Base-by-base conservation (phyloP, 345 rosid genomes). In the Cardiospermum halicacabum region DNA sequence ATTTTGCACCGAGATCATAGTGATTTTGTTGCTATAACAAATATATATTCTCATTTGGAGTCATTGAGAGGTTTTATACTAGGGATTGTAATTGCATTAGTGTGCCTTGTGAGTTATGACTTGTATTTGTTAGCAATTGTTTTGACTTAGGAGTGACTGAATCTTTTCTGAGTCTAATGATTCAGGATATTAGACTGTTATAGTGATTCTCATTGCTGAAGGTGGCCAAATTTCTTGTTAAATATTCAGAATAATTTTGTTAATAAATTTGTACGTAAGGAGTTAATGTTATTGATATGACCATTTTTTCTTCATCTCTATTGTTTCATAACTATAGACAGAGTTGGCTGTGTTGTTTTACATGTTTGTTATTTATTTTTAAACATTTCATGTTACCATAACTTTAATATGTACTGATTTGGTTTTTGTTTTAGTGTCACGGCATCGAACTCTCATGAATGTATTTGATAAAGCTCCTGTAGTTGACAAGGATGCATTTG, bases 361-460 rank as follows among this genome's bases (percentile, higher is more conserved):
- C 4, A 2, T 4, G 3, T 49, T 8, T 24, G 31, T 51, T 15
- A 6, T 22, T 50, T 11, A 22, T 22, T 15, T 34, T 51, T 51
- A 22, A 36, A 36, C 67, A 16, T 51, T 36, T 49, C 5, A 1
- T 10, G 21, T 63, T 9, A 4, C 15, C 48, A 49, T 11, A 37
- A 24, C 24, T 48, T 28, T 43, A 53, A 25, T n/a, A 45, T 10
- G 11, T 19, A 7, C 60, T 69, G 39, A 42, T 56, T 16, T 26
- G 42, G 55, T 55, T 56, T 69, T 34, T 68, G 37, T 75, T 56
- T 28, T 58, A 87, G 97, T 94, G 74, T 94, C 95, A 19, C 82
- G 99, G 83, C 99, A 94, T 77, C 87, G 96, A 65, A 85, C 99
- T 25, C 81, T 91, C 42, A 89, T 94, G 99, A 89, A 89, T 68